Percentiles rank a stretch among this genome's conserved stretches.
Conservation (phyloP, 2,329 filamentous ascomycete genomes). For the Epichloe amarillans region DNA sequence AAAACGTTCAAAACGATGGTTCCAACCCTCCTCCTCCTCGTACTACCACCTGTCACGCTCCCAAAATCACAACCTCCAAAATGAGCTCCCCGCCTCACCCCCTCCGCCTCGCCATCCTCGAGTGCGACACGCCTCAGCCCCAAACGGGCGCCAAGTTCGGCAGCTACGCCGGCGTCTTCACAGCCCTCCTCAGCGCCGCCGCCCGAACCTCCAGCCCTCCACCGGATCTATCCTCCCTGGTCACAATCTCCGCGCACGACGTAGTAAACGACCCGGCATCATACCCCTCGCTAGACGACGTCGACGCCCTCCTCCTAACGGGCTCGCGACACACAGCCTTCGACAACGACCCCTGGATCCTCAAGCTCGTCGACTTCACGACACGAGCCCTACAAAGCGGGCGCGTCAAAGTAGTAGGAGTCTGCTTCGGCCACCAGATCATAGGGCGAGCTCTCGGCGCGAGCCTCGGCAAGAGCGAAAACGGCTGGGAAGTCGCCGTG, state of each 20-base stretch:
- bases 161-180: constrained; percentile 61
- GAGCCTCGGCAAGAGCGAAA: constrained; percentile 23
- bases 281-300: constrained; percentile 59
- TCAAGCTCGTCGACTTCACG: constrained; percentile 27
- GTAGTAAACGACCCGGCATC: constrained; percentile 49
- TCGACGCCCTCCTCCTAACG: constrained; percentile 75
- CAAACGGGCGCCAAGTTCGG: constrained; percentile 51
- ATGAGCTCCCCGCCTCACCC: constrained; percentile 37
- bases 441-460: constrained; percentile 28
- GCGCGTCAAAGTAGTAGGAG: constrained; percentile 48
- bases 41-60: no score
- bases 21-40: no score
- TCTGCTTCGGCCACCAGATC: constrained; percentile 38
- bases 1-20: no score
- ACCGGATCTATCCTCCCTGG: constrained; percentile 26
- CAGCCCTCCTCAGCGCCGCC: constrained; percentile 40
- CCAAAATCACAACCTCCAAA: background rate
- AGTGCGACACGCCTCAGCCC: constrained; percentile 68
- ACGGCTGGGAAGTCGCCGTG: constrained; percentile 33
- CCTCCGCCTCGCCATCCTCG: constrained; percentile 72
- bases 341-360: constrained; percentile 30
- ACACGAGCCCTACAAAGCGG: constrained; percentile 18
- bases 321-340: constrained; percentile 49
- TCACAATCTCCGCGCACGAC: constrained; percentile 55
- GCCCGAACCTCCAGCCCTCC: constrained; percentile 32